Evolutionary conservation across 2,329 filamentous ascomycete genomes (phyloP), one percentile per base, ranked within the genome.

Genomic region (Alternaria sp.): DNA sequence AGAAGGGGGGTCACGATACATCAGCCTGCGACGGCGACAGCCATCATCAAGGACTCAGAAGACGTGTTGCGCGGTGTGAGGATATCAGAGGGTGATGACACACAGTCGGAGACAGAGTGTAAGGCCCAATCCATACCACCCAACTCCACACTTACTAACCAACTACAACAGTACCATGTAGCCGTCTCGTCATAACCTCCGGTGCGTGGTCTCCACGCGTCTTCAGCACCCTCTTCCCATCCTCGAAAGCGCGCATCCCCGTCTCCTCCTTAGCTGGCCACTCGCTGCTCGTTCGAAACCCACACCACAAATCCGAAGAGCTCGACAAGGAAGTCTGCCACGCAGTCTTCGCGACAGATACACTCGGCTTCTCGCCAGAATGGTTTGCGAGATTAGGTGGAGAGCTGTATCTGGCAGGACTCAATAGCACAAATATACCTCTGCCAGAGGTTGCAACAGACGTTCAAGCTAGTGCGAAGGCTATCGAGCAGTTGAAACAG

Each of bases 161-260:
- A 3, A 5, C 20, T 7, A 21, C 59, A 80, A 20, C 57, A 81
- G 80, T 94, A 3, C 85, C 89, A 0, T 92, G 90, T 72, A 87
- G 86, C 0, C 86, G 87, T 11, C 76, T 95, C 23, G 81, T 94
- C 15, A 84, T 95, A 63, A 82, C 90, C 0, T 87, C 90, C 0
- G 92, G 92, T 4, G 86, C 88, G 4, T 95, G 92, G 92, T 90
- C 91, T 0, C 85, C 87, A 0, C 79, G 80, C 30, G 87, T 92
- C n/a, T 90, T 93, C 74, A 70, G 80, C 3, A 80, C 82, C 0
- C 84, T 95, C 15, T 94, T 95, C 72, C 87, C 87, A 0, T 71
- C 77, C 0, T 85, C 89, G 1, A 73, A 71, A 3, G 72, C 85
- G 2, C 76, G 81, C 11, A 80, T 94, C 21, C 87, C 88, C 0